Evolutionary conservation across 495 filamentous ascomycete genomes (phyloP), one percentile per base, ranked within the genome.

Genomic region (Penicillium paxilli): DNA sequence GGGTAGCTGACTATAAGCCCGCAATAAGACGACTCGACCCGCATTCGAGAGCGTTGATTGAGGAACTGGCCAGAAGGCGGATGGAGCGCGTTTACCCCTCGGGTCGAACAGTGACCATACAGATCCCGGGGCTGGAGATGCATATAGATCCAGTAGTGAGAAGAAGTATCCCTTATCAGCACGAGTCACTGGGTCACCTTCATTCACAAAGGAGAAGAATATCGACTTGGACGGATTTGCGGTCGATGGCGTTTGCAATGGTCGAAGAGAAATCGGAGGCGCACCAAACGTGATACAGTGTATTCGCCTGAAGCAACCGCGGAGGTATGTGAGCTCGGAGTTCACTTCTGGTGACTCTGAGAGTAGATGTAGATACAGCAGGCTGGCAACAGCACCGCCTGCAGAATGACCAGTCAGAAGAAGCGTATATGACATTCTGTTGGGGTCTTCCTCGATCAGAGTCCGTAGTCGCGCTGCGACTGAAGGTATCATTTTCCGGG

Each of bases 241-340:
- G n/a, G 67, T 67, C 2, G 54, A 45, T 0, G 88, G 85, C 44
- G 81, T 85, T 22, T 76, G 69, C 1, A 94, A 67, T 0, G 90
- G 89, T 0, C 86, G 75, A 7, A 91, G 70, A 21, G 84, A 87
- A 10, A 95, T 71, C 0, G 90, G 90, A 3, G 90, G 90, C 2
- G 88, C 81, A 19, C 90, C 90, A 51, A 94, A 95, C 0, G 86
- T 92, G 24, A 95, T 69, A 65, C 90, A 95, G 62, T 94, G 89
- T 6, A 93, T 72, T 22, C 86, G 79, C 59, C 84, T 87, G 71
- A 93, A 94, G 55, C 73, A 73, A 12, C 80, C 80, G 0, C 83
- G 83, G 3, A 92, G 75, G 44, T 70, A 67, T 46, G 80, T 88
- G 25, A 94, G 81, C 42, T 91, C 87, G 11, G 85, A 87, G 26